Conservation (phyloP, 805 yeast species). For the Metschnikowia borealis region DNA sequence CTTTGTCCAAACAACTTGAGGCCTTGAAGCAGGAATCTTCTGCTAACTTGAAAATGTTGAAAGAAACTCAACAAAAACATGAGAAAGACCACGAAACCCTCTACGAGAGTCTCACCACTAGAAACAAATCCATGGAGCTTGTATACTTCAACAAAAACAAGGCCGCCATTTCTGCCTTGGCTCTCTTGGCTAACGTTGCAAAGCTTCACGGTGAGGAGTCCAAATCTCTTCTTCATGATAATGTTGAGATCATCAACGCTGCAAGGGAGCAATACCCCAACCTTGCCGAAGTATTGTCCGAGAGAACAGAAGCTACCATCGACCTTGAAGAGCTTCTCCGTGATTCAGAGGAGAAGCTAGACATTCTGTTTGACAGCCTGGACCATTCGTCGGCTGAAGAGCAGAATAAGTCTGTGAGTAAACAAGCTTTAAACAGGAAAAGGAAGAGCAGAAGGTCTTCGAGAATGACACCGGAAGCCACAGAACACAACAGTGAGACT, state of each 20-base stretch:
- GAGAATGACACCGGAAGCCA: background rate
- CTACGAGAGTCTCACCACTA: constrained; percentile 45
- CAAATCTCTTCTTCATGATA: constrained; percentile 41
- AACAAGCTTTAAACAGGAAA: constrained; percentile 6
- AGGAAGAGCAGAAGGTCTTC: constrained; percentile 2
- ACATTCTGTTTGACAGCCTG: constrained; percentile 7
- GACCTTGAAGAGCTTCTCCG: constrained; percentile 33
- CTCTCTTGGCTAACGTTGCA: constrained; percentile 41
- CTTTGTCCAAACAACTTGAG: constrained; percentile 35
- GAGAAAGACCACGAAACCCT: constrained; percentile 49
- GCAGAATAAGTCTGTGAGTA: constrained; percentile 3
- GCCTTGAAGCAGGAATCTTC: constrained; percentile 34
- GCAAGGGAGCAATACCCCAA: constrained; percentile 37
- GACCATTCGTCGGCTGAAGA: constrained; percentile 5
- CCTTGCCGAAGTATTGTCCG: constrained; percentile 26
- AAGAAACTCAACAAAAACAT: constrained; percentile 35
- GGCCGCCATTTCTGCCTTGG: constrained; percentile 39
- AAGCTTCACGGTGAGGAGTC: constrained; percentile 49
- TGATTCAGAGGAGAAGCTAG: constrained; percentile 31
- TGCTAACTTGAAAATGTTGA: constrained; percentile 33
- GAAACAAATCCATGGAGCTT: constrained; percentile 46
- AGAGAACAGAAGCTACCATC: constrained; percentile 25
- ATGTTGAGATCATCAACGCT: constrained; percentile 41
- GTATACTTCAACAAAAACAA: constrained; percentile 47
- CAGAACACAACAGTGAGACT: background rate